A percentile compares a stretch with the other conserved stretches of the same genome.
phyloP scores from a whole-genome alignment of 345 rosid species.

The Gossypium thurberi region DNA sequence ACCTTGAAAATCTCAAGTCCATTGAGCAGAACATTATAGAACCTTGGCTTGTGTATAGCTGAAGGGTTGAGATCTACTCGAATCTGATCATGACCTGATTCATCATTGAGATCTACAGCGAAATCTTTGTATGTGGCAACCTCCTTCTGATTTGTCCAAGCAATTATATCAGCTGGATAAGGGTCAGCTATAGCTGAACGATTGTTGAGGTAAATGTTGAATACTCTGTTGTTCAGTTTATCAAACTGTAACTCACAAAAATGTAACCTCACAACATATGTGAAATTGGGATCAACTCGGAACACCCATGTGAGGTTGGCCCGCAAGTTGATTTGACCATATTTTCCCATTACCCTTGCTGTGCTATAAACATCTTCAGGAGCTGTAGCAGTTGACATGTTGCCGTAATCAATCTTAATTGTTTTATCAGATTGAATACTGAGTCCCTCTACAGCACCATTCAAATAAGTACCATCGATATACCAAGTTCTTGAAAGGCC shows the following conservation, averaged over 20 bases:
- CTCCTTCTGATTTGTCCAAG: slow-evolving; percentile 41
- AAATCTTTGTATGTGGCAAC: slow-evolving; percentile 57
- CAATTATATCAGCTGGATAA: slow-evolving; percentile 47
- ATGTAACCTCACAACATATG: slow-evolving; percentile 63
- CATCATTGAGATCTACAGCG: slow-evolving; percentile 32
- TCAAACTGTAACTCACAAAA: slow-evolving; percentile 55
- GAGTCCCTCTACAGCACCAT: slow-evolving; percentile 46
- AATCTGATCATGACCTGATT: slow-evolving; percentile 36
- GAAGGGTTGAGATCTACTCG: slow-evolving; percentile 53
- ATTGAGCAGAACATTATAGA: slow-evolving; percentile 44
- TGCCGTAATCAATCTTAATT: slow-evolving; percentile 29
- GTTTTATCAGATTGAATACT: slow-evolving; percentile 8
- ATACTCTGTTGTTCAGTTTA: slow-evolving; percentile 48
- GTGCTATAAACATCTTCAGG: slow-evolving; percentile 59
- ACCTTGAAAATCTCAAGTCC: slow-evolving; percentile 84
- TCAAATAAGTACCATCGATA: slow-evolving; percentile 49
- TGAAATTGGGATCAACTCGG: slow-evolving; percentile 58
- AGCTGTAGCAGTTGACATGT: slow-evolving; percentile 37
- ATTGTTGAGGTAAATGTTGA: slow-evolving; percentile 63
- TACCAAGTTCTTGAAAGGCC: slow-evolving; percentile 65
- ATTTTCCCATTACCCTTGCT: slow-evolving; percentile 52
- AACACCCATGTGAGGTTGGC: slow-evolving; percentile 71
- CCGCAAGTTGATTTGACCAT: slow-evolving; percentile 26
- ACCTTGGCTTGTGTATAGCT: slow-evolving; percentile 29
- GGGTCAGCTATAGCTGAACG: slow-evolving; percentile 41